phyloP scores from a whole-genome alignment of 495 filamentous ascomycete species.

The Aspergillus sparsus region DNA sequence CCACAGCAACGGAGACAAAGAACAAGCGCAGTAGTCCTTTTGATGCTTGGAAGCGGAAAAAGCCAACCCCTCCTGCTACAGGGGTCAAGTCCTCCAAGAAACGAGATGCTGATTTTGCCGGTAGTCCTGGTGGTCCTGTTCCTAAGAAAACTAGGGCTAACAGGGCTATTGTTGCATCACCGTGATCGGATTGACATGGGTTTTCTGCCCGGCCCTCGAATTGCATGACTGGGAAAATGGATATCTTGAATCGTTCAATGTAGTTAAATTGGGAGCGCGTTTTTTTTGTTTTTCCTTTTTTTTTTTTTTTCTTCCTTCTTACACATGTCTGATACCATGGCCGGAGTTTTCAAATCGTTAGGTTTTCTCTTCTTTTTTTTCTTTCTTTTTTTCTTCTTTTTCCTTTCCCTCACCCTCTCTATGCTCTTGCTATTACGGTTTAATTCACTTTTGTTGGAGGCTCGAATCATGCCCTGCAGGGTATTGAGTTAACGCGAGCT shows the following conservation, averaged over 20 bases:
- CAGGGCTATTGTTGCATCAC: conserved; percentile 17
- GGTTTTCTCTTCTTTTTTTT: conserved; percentile 5
- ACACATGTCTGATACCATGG: conserved; percentile 11
- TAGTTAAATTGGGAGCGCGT: conserved; percentile 1
- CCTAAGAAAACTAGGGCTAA: conserved; percentile 35
- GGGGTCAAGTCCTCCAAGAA: conserved; percentile 31
- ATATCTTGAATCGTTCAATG: neutral
- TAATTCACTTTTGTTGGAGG: conserved; percentile 18
- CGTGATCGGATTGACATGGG: conserved; percentile 5
- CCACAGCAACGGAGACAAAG: conserved; percentile 28
- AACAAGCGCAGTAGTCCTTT: conserved; percentile 62
- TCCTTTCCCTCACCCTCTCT: neutral
- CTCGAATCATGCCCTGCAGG: neutral
- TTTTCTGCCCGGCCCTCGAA: neutral
- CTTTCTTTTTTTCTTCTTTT: conserved; percentile 8
- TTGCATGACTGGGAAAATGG: neutral
- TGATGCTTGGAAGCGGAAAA: conserved; percentile 63
- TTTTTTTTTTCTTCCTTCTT: conserved; percentile 2
- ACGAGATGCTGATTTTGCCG: conserved; percentile 31
- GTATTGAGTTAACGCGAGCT: too few species aligned
- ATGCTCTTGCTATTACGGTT: neutral
- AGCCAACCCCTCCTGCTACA: conserved; percentile 38
- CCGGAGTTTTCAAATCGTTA: conserved; percentile 9
- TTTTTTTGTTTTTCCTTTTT: neutral
- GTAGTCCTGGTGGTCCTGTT: conserved; percentile 29